Evolutionary conservation across 371 early-diverging fungal genomes (phyloP).

Genomic region (Parasitella parasitica): DNA sequence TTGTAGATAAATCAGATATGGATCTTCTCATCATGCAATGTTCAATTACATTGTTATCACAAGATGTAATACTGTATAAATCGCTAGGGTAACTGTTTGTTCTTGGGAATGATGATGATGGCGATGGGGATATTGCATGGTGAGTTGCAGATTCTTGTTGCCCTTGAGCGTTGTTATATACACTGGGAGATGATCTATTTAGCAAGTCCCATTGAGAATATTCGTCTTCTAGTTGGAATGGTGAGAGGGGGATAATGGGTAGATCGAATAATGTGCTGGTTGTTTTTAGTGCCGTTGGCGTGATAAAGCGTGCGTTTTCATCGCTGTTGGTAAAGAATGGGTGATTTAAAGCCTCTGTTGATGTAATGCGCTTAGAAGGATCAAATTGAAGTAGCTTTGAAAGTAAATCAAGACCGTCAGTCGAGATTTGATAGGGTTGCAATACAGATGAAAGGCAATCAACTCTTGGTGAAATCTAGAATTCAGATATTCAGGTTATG

Average conservation of each 20-base stretch:
- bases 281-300: not conserved
- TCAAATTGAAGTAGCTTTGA: conserved; percentile 73
- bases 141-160: no score
- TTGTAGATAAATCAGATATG: conserved; percentile 4
- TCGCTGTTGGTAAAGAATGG: conserved; percentile 60
- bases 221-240: conserved; percentile 15
- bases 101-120: not conserved
- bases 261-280: conserved; percentile 11
- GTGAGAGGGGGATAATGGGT: conserved; percentile 29
- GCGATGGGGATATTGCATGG: no score
- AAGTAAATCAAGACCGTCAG: conserved; percentile 25
- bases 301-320: not conserved
- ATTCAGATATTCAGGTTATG: not conserved
- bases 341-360: conserved; percentile 62
- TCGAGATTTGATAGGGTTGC: not conserved
- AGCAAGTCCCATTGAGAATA: conserved; percentile 9
- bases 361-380: conserved; percentile 78
- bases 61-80: not conserved
- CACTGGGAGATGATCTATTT: not conserved
- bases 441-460: not conserved
- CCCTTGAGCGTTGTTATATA: not conserved
- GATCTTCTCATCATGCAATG: conserved; percentile 1
- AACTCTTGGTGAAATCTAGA: not conserved
- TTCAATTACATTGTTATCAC: not conserved
- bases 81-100: not conserved